phyloP scores from a whole-genome alignment of 345 rosid genomes.

The Hibiscus syriacus region DNA sequence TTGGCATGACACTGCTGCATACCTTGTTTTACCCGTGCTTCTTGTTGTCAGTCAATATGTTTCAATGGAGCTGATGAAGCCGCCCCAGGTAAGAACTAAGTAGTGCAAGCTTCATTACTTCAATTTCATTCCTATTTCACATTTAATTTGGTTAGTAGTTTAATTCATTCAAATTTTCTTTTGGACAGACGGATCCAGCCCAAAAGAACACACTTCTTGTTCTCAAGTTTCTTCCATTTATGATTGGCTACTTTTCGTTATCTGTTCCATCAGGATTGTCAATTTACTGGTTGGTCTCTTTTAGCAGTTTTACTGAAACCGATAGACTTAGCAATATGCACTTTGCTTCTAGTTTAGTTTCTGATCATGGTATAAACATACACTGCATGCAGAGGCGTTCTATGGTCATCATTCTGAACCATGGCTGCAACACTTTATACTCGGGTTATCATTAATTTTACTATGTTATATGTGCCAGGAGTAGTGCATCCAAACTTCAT shows the following conservation, averaged over 20 bases:
- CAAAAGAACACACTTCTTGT: slow-evolving; percentile 92
- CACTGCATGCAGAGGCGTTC: neutral
- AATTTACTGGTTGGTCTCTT: slow-evolving; percentile 83
- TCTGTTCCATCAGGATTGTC: slow-evolving; percentile 99
- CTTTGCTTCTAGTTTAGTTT: neutral
- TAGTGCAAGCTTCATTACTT: slow-evolving; percentile 4
- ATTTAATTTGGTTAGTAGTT: neutral
- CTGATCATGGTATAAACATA: neutral
- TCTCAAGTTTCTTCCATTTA: slow-evolving; percentile 94
- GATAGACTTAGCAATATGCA: neutral
- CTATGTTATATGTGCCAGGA: neutral
- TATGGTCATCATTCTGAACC: neutral
- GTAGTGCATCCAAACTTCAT: neutral
- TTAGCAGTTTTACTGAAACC: slow-evolving; percentile 4
- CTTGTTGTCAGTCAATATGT: slow-evolving; percentile 79
- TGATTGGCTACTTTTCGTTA: slow-evolving; percentile 96
- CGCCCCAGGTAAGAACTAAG: slow-evolving; percentile 92
- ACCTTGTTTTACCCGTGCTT: slow-evolving; percentile 94
- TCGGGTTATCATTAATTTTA: neutral
- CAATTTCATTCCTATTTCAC: slow-evolving; percentile 6
- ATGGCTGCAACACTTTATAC: neutral
- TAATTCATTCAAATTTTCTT: slow-evolving; percentile 11
- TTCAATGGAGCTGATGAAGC: slow-evolving; percentile 99
- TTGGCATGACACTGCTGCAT: slow-evolving; percentile 87
- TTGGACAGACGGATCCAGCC: slow-evolving; percentile 82